Evolutionary conservation across 1,284 basidiomycete species (phyloP).

Genomic region (Rugosomyces carneus): DNA sequence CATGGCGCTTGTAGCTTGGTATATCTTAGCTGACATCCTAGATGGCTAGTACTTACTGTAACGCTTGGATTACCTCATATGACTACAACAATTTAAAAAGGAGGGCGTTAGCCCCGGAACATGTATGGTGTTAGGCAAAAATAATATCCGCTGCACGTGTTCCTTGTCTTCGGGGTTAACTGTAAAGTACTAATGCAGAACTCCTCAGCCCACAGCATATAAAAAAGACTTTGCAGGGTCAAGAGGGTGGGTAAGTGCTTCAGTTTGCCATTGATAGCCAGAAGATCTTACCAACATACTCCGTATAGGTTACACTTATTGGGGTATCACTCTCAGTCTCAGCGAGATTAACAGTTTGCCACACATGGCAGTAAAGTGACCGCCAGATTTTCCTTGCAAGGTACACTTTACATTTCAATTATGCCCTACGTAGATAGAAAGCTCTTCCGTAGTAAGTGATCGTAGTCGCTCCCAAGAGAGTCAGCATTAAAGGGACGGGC

Average conservation of each 20-base stretch:
- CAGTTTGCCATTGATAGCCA: too few species aligned
- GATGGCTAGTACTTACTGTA: not conserved
- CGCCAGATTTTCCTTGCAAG: not conserved
- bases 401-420: constrained; percentile 3
- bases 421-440: constrained; percentile 41
- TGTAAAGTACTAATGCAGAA: too few species aligned
- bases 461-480: constrained; percentile 55
- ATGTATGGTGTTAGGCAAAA: not conserved
- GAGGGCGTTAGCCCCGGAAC: not conserved
- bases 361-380: not conserved
- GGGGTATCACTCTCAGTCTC: too few species aligned
- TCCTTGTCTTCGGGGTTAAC: not conserved
- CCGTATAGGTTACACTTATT: too few species aligned
- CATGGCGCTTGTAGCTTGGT: constrained; percentile 22
- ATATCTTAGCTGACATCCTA: not conserved
- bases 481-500: constrained; percentile 67
- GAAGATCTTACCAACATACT: too few species aligned
- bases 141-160: not conserved
- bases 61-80: too few species aligned
- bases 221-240: too few species aligned
- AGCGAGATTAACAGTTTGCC: too few species aligned
- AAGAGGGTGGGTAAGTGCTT: too few species aligned
- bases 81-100: too few species aligned
- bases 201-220: too few species aligned
- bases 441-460: constrained; percentile 71